Evolutionary conservation across 148 eudicot species (phyloP).

Genomic region (Chenopodium album): DNA sequence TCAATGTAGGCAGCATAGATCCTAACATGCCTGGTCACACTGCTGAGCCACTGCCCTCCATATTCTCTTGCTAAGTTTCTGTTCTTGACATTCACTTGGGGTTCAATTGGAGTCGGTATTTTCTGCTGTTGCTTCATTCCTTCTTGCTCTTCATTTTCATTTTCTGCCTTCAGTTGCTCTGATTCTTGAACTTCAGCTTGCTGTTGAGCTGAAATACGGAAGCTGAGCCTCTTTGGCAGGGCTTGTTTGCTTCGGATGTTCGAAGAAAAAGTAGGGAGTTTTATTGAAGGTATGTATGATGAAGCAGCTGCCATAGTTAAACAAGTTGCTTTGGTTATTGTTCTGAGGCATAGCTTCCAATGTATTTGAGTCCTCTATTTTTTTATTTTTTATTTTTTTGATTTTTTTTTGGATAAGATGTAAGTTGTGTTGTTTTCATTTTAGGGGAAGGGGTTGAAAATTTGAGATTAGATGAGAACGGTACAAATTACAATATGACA

Average conservation of each 20-base stretch:
- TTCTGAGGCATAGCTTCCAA: conserved; percentile 19
- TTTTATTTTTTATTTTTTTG: background rate
- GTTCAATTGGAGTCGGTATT: conserved; percentile 59
- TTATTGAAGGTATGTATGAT: conserved; percentile 54
- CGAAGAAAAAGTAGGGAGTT: conserved; percentile 42
- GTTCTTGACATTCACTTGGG: conserved; percentile 65
- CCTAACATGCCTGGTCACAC: conserved; percentile 80
- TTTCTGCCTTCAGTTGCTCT: conserved; percentile 24
- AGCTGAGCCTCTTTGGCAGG: conserved; percentile 22
- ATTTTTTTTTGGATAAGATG: conserved; percentile 41
- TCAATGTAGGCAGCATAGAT: conserved; percentile 89
- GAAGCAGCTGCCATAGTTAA: conserved; percentile 50
- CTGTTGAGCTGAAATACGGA: conserved; percentile 56
- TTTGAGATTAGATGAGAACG: background rate
- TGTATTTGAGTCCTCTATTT: conserved; percentile 30
- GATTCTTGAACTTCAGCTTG: conserved; percentile 41
- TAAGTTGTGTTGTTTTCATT: background rate
- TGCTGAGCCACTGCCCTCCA: conserved; percentile 96
- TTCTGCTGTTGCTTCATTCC: conserved; percentile 22
- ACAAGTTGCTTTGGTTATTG: conserved; percentile 19
- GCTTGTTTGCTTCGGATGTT: conserved; percentile 26
- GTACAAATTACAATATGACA: background rate
- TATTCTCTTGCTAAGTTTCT: conserved; percentile 68
- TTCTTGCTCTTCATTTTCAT: conserved; percentile 4
- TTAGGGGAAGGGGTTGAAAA: background rate